These are phyloP conservation scores for Candida sithepensis DNA, from an alignment of 805 yeast genomes.

Conservation along the genomic window DNA sequence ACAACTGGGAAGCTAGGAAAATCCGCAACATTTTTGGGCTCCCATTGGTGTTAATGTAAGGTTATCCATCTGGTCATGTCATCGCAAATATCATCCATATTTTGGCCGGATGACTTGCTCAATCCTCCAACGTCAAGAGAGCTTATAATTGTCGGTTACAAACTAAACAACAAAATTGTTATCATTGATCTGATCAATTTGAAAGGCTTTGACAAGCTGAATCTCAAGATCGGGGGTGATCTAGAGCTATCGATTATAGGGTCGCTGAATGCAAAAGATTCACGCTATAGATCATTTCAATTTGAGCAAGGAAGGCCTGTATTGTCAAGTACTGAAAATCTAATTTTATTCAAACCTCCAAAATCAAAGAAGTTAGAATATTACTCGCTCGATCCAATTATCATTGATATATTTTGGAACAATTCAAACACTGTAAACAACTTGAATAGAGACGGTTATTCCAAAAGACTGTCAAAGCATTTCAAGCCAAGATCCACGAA, in stretches of 20 bases:
- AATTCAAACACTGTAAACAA: conserved; percentile 11
- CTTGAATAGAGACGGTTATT: conserved; percentile 19
- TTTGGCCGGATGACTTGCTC: conserved; percentile 31
- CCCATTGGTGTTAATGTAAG: too few species aligned
- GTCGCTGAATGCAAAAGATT: conserved; percentile 21
- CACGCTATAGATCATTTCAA: conserved; percentile 13
- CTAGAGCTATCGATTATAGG: conserved; percentile 26
- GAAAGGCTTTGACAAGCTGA: conserved; percentile 14
- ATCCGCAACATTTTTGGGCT: too few species aligned
- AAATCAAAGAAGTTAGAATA: conserved; percentile 68
- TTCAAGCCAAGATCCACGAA: conserved; percentile 10
- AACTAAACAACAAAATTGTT: conserved; percentile 20
- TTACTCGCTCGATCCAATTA: conserved; percentile 69
- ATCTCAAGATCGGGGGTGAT: conserved; percentile 13
- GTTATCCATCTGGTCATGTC: too few species aligned
- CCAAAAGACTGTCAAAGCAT: conserved; percentile 27
- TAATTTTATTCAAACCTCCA: conserved; percentile 69
- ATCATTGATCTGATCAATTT: conserved; percentile 23
- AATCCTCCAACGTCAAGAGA: conserved; percentile 4
- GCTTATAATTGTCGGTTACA: conserved; percentile 27
- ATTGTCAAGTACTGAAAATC: conserved; percentile 16
- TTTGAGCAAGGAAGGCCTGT: conserved; percentile 18
- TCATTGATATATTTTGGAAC: conserved; percentile 49
- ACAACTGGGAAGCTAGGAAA: too few species aligned
- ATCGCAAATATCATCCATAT: conserved; percentile 13